These are phyloP conservation scores for Heritiera fomes DNA, from an alignment of 345 rosid genomes.

Conservation along the genomic window DNA sequence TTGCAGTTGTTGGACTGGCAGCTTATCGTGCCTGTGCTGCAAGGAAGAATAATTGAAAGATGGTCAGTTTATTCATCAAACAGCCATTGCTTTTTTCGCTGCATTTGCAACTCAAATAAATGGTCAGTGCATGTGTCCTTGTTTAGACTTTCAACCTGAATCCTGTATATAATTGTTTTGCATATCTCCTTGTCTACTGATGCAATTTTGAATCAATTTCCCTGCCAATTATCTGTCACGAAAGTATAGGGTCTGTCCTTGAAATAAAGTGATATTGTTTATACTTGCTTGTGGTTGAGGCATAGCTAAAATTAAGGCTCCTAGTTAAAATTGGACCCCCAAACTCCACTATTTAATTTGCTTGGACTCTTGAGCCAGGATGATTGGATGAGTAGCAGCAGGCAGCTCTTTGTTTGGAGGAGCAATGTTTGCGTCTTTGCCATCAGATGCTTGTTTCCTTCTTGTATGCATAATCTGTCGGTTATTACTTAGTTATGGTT, in stretches of 20 bases:
- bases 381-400: no score
- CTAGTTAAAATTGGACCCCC: not conserved
- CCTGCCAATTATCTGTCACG: not conserved
- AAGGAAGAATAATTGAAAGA: slow-evolving; percentile 50
- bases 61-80: not conserved
- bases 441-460: not conserved
- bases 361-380: not conserved
- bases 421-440: not conserved
- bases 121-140: slow-evolving; percentile 12
- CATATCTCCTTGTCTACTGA: not conserved
- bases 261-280: not conserved
- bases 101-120: slow-evolving; percentile 15
- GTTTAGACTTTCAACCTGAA: slow-evolving; percentile 9
- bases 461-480: not conserved
- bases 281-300: not conserved
- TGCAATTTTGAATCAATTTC: not conserved
- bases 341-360: not conserved
- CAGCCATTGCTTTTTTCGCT: slow-evolving; percentile 14
- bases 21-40: slow-evolving; percentile 66
- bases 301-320: not conserved
- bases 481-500: not conserved
- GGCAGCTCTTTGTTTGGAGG: not conserved
- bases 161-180: not conserved
- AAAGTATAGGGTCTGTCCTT: not conserved
- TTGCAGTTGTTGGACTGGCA: slow-evolving; percentile 57